Evolutionary conservation across 106 monocot species (phyloP).

Genomic region (Posidonia australis): DNA sequence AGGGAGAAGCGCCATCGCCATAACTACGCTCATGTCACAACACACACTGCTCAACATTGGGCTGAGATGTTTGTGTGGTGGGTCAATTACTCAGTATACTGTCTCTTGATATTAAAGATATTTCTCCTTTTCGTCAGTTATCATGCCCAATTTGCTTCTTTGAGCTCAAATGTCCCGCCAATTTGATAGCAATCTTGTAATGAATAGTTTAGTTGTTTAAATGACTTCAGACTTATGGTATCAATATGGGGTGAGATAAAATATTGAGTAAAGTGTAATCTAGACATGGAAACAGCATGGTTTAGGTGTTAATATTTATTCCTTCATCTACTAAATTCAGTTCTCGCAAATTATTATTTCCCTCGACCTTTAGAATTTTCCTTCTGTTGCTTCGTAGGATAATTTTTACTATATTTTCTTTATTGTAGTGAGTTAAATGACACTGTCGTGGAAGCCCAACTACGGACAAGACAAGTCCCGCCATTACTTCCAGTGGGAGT

Average conservation of each 20-base stretch:
- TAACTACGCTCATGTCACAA: slow-evolving; percentile 96
- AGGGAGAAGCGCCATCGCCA: slow-evolving; percentile 91
- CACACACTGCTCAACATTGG: slow-evolving; percentile 98
- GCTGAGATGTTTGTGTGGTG: slow-evolving; percentile 98
- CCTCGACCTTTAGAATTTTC: too few species aligned
- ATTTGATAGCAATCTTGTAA: not conserved
- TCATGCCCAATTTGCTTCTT: not conserved
- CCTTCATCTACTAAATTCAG: too few species aligned
- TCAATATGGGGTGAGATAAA: too few species aligned
- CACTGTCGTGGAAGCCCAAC: slow-evolving; percentile 90
- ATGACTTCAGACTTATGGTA: too few species aligned
- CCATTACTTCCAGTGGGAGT: slow-evolving; percentile 44
- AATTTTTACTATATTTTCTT: slow-evolving; percentile 5
- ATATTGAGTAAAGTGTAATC: too few species aligned
- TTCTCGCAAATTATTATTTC: too few species aligned
- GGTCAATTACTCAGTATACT: not conserved
- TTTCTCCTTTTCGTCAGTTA: not conserved
- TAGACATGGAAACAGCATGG: too few species aligned
- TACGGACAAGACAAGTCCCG: slow-evolving; percentile 89
- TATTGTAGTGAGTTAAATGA: slow-evolving; percentile 85
- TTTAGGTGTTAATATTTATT: too few species aligned
- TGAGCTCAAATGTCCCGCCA: not conserved
- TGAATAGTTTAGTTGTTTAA: too few species aligned
- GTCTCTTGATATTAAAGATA: not conserved
- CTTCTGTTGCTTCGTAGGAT: too few species aligned